Evolutionary conservation across 1,139 yeast genomes (phyloP), one percentile per base, ranked within the genome.

Genomic region (Suhomyces terraborum): DNA sequence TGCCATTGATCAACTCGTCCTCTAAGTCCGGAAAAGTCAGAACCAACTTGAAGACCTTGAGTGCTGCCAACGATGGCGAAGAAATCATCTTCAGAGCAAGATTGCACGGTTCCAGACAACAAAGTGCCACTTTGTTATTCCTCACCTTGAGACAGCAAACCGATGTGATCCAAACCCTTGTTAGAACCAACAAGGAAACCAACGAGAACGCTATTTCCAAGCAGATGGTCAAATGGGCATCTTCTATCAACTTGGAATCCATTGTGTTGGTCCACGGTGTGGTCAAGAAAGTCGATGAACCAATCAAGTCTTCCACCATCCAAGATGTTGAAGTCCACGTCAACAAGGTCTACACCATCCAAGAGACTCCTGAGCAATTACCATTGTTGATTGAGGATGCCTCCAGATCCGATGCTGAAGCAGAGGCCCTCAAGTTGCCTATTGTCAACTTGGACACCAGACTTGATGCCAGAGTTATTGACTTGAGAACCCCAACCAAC

Each of bases 351-450:
- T 82, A 69, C 67, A 77, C 91, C 43, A 81, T 91, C 51, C 81
- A 87, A 48, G 95, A 84, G 65, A 86, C 98, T 29, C 97, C 98
- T 40, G 85, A 85, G 56, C 91, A 86, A 69, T 77, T 93, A 59
- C 98, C 99, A 45, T 84, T 93, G 62, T 78, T 89, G 61, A 81
- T 94, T 58, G 98, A 93, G 73, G 99, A 93, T 67, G 98, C 98
- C 31, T 75, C 89, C 25, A 84, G 99, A 70, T 82, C 95, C 37
- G 98, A 93, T 55, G 89, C 88, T 40, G 95, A 89, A 62, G 97
- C 98, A 35, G 96, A 88, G 66, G 89, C 84, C 41, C 83, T 85
- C 27, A 94, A 94, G 12, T 79, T 91, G 55, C 98, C 97, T 37
- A 85, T 88, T 32, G 98, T 93, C 53, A 91, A 91, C 69, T 81